Conservation (phyloP, 176 grass and related monocot genomes). For the Lolium rigidum region DNA sequence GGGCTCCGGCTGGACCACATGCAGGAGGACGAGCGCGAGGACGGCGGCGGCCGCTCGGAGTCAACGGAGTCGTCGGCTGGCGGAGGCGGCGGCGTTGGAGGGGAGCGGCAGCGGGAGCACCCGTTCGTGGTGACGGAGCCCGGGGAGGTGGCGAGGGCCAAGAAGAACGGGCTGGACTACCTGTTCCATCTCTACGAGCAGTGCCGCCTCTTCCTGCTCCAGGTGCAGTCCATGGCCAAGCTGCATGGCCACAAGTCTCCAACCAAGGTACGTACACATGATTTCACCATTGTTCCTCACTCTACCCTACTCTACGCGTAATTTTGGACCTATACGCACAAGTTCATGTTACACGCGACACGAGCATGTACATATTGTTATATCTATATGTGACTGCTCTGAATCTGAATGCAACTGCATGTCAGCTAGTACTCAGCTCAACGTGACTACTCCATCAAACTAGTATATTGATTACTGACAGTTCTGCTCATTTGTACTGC, state of each 20-base stretch:
- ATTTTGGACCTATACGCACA: background rate
- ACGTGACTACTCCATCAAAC: background rate
- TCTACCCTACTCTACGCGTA: background rate
- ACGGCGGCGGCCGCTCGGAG: conserved; percentile 50
- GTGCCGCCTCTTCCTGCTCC: conserved; percentile 94
- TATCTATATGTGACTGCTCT: background rate
- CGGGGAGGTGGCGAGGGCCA: conserved; percentile 92
- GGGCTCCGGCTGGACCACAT: conserved; percentile 47
- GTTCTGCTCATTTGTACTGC: background rate
- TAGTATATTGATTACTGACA: conserved; percentile 13
- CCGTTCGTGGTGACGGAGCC: conserved; percentile 99
- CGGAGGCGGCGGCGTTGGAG: conserved; percentile 14
- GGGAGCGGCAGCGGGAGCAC: conserved; percentile 85
- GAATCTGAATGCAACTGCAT: background rate
- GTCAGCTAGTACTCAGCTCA: background rate
- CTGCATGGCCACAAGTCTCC: conserved; percentile 92
- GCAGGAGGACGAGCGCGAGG: conserved; percentile 50
- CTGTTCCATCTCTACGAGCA: conserved; percentile 99
- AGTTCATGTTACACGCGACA: background rate
- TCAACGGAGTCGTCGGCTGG: conserved; percentile 72
- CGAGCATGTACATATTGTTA: background rate
- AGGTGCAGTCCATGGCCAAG: conserved; percentile 87
- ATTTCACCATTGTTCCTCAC: background rate
- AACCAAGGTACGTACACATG: conserved; percentile 67
- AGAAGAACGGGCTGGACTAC: conserved; percentile 99